Evolutionary conservation across 257 asterid species (phyloP), one percentile per base, ranked within the genome.

Genomic region (Rauvolfia tetraphylla): DNA sequence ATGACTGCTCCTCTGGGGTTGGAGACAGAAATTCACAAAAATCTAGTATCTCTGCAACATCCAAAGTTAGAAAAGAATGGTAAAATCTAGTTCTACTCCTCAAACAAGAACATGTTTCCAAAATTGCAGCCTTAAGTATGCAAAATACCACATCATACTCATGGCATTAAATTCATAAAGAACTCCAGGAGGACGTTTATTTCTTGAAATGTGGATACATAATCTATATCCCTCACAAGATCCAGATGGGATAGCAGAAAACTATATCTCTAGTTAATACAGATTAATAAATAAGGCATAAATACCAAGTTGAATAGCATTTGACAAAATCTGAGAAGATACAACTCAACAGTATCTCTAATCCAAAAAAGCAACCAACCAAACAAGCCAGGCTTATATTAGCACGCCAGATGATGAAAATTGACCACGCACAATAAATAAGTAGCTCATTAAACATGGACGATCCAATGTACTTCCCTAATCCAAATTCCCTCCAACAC

Each of bases 11-110:
- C 88, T 89, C 98, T 0, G 85, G 89, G 3, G 97, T 93, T 66
- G 99, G 99, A 4, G 98, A 93, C 33, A 95, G 81, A 82, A 95
- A 95, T 49, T 95, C 93, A 77, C 96, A 90, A 81, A 95, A 95
- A 81, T 95, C 99, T 59, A 95, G 80, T 75, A 95, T 95, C 89
- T 95, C 99, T 95, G 97, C 83, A 63, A 75, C 54, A 81, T 54
- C 42, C 36, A 73, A 75, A 56, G 29, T 27, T 22, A 7, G 27
- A 29, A 8, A 39, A 63, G 7, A 61, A 18, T 70, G 12, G 17
- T 7, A 7, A 23, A 79, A 33, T 46, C 15, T 3, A 44, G 13
- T 31, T 78, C 42, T 13, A 5, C 42, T n/a, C 3, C 58, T 29
- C 25, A 54, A 56, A 36, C 27, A 36, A 54, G 10, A 54, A 7